Conservation (phyloP, 352 stramenopile genomes). For the Thraustotheca clavata region DNA sequence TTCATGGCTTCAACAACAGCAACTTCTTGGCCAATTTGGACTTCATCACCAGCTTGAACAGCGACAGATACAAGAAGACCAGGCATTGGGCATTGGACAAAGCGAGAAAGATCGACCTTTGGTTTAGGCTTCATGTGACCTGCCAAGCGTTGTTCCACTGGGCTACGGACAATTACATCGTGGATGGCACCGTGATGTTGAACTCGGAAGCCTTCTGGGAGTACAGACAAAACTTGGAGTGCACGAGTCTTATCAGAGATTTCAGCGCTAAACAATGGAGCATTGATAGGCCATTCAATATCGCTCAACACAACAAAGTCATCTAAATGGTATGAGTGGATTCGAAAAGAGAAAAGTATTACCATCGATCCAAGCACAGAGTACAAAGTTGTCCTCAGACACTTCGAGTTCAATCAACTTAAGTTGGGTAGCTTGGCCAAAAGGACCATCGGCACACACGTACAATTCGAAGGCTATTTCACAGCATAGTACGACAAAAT, state of each 20-base stretch:
- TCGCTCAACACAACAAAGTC: slow-evolving; percentile 45
- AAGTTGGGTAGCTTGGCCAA: slow-evolving; percentile 36
- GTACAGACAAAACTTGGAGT: slow-evolving; percentile 53
- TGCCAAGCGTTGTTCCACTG: slow-evolving; percentile 76
- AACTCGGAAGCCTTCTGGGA: slow-evolving; percentile 66
- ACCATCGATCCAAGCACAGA: slow-evolving; percentile 1
- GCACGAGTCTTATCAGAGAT: slow-evolving; percentile 25
- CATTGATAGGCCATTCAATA: slow-evolving; percentile 54
- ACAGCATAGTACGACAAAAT: not conserved
- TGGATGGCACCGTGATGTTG: slow-evolving; percentile 83
- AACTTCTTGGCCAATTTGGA: slow-evolving; percentile 90
- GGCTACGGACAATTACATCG: slow-evolving; percentile 84
- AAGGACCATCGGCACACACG: slow-evolving; percentile 49
- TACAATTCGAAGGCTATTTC: slow-evolving; percentile 35
- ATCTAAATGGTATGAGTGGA: slow-evolving; percentile 25
- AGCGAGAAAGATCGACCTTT: slow-evolving; percentile 84
- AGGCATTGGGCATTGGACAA: slow-evolving; percentile 94
- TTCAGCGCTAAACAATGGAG: slow-evolving; percentile 39
- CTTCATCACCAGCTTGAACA: slow-evolving; percentile 83
- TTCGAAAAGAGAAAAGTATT: not conserved
- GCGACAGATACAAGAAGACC: slow-evolving; percentile 74
- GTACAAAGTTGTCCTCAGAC: not conserved
- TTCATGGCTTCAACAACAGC: slow-evolving; percentile 98
- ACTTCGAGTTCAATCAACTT: slow-evolving; percentile 45
- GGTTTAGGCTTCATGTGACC: slow-evolving; percentile 87